phyloP scores from a whole-genome alignment of 176 grass and related monocot genomes.

The Lolium multiflorum region DNA sequence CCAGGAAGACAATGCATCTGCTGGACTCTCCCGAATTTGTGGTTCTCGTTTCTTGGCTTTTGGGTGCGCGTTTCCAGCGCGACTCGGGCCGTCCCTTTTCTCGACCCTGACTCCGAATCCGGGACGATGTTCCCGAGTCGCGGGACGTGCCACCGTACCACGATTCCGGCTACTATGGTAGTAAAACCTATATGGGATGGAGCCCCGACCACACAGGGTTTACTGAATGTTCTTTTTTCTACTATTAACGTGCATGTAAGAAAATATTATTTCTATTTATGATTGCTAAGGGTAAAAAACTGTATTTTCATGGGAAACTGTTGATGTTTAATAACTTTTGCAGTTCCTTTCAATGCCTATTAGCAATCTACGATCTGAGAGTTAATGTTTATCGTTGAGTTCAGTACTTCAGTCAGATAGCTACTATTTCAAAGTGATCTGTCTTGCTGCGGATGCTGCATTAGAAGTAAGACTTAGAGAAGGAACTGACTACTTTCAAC shows the following conservation, averaged over 20 bases:
- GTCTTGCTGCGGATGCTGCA: neutral
- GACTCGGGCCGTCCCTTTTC: too few relatives aligned
- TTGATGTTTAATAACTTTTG: neutral
- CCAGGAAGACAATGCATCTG: too few relatives aligned
- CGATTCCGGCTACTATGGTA: too few relatives aligned
- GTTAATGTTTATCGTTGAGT: neutral
- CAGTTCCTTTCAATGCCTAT: neutral
- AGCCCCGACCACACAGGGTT: neutral
- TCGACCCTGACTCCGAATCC: too few relatives aligned
- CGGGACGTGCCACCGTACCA: too few relatives aligned
- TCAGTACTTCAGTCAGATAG: neutral
- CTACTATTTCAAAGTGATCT: neutral
- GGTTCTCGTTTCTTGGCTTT: too few relatives aligned
- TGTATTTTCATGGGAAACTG: neutral
- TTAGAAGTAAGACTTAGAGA: neutral
- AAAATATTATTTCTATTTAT: neutral
- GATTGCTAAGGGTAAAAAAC: neutral
- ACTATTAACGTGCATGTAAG: neutral
- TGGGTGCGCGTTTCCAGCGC: too few relatives aligned
- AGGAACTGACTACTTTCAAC: too few relatives aligned
- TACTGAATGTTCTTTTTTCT: neutral
- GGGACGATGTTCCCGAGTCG: too few relatives aligned
- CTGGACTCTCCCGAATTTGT: too few relatives aligned
- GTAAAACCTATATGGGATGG: neutral
- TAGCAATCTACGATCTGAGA: neutral